Percentiles rank a stretch among this genome's conserved stretches.
These are phyloP conservation scores for Rhododendron williamsianum DNA, from an alignment of 148 eudicot species.

Conservation along the genomic window DNA sequence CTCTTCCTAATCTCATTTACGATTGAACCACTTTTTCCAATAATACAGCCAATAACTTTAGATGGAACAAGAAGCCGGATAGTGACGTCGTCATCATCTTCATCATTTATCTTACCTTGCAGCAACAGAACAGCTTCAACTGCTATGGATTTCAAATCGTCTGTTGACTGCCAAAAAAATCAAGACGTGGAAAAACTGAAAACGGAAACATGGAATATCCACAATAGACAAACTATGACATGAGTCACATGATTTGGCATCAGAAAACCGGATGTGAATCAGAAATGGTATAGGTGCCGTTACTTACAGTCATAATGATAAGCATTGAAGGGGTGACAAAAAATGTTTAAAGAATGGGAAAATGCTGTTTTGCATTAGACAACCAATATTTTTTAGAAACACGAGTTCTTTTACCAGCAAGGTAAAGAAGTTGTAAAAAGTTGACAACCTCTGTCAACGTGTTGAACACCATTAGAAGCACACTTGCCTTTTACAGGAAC, in stretches of 20 bases:
- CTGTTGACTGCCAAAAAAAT: conserved; percentile 48
- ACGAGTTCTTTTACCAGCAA: not conserved
- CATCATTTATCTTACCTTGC: conserved; percentile 85
- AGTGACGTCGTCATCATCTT: conserved; percentile 58
- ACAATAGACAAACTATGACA: not conserved
- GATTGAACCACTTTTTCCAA: conserved; percentile 89
- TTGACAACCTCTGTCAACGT: not conserved
- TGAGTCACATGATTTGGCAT: not conserved
- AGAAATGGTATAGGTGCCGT: not conserved
- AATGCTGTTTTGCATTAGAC: not conserved
- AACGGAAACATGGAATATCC: not conserved
- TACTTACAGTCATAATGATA: not conserved
- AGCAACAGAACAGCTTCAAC: conserved; percentile 91
- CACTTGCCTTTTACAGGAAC: not conserved
- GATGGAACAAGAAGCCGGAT: conserved; percentile 68
- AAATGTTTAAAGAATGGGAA: not conserved
- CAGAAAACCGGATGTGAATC: not conserved
- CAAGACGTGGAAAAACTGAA: not conserved
- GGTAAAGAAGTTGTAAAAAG: not conserved
- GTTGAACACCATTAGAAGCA: not conserved
- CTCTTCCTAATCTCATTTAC: conserved; percentile 81
- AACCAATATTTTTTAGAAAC: not conserved
- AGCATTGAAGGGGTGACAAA: not conserved
- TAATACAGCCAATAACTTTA: conserved; percentile 80
- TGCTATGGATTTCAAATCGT: conserved; percentile 78